Base-by-base conservation (phyloP, 2,329 filamentous ascomycete genomes). In the Pezicula carpinea region DNA sequence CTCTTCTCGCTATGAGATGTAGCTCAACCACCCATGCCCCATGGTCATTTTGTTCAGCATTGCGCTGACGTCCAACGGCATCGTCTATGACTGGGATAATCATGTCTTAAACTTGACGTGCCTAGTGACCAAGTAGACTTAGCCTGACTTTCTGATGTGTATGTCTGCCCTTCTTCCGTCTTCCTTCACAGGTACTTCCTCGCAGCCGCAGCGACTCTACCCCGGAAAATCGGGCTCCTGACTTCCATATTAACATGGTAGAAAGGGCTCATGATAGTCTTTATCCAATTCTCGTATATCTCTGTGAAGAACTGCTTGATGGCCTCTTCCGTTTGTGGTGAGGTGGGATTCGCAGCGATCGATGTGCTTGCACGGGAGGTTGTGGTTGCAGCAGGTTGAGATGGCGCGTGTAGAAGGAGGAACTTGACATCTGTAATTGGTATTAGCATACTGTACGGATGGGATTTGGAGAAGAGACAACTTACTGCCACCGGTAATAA, bases 181-280 rank as follows among this genome's bases (percentile, higher is more conserved):
- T n/a, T 17, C 32, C 18, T 39, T 62, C 57, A 96, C 49, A 96
- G 67, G 70, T 93, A 96, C 69, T 97, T 99, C 70, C 89, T 89
- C 56, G 90, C 93, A 1, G 92, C 92, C 2, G 89, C 89, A 1
- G 82, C 83, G 17, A 99, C 90, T 61, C 87, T 80, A 47, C 80
- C 74, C 56, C 88, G 78, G 66, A 99, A 99, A 1, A 96, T 79
- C 0, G 89, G 87, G 67, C 91, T 97, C 63, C 77, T 82, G 44
- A 99, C 83, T 58, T 88, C 84, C 76, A 87, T 87, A 55, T 95
- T 92, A 46, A 85, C 81, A 45, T 79, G 77, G 72, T 96, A 97
- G 66, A 99, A 99, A 0, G 93, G 93, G 64, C 83, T 97, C 93
- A 99, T 97, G 48, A 91, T 83, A 11, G 91, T 88, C 76, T 99